phyloP scores from a whole-genome alignment of 331 rosid species.

The Quercus tomentella region DNA sequence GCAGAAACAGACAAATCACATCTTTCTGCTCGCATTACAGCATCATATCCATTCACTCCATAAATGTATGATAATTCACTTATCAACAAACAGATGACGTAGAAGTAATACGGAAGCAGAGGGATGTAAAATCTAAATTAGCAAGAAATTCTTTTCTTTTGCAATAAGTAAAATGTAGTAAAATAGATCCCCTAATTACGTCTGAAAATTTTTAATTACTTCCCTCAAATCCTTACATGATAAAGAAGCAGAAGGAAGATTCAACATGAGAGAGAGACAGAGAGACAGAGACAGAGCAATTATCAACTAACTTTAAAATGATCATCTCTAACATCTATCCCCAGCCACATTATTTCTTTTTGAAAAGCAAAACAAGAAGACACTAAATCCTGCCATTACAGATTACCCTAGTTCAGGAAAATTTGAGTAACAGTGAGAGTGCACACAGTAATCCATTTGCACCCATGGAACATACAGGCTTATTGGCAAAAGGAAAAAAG shows the following conservation, averaged over 20 bases:
- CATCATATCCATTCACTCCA: background rate
- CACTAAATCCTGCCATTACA: background rate
- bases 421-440: background rate
- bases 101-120: no score
- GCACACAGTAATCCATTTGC: background rate
- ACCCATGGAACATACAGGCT: background rate
- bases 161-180: no score
- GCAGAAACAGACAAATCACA: background rate
- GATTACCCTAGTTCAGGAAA: background rate
- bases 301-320: background rate
- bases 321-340: background rate
- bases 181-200: no score
- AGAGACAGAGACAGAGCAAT: background rate
- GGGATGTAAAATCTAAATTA: no score
- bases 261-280: background rate
- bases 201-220: background rate
- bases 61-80: background rate
- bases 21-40: background rate
- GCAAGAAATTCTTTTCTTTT: no score
- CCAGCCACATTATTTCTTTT: background rate
- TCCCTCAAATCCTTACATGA: background rate
- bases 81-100: background rate
- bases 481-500: background rate
- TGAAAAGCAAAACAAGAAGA: background rate
- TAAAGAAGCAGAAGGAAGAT: background rate